Base-by-base conservation (phyloP, 495 filamentous ascomycete species). In the Massariosphaeria phaeospora region DNA sequence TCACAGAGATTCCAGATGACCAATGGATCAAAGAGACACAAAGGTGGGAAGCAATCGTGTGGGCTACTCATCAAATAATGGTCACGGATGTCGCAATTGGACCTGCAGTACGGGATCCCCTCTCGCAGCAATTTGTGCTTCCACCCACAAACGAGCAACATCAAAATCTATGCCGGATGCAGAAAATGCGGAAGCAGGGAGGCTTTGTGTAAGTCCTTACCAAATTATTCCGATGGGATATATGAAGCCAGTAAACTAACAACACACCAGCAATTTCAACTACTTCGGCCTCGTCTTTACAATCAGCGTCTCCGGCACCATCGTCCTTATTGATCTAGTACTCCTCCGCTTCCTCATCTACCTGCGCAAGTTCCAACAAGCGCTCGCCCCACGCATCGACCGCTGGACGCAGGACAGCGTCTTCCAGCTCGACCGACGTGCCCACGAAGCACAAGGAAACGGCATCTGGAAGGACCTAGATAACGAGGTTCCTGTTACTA, bases 51-150 rank as follows among this genome's bases (percentile, higher is more conserved):
- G 20, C 10, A 5, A 2, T 12, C 6, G 23, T 42, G 13, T 41
- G 34, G 24, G 25, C 48, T 6, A 10, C 35, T 4, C 11, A 29
- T 1, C 35, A 52, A n/a, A 41, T 33, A 12, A 31, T 2, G 3
- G 21, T 52, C 12, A 24, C 48, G 9, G 35, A 52, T 21, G 40
- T 41, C 30, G 48, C 48, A 12, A 52, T 52, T 30, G 48, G 48
- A 3, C 18, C 9, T 41, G 15, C 1, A 11, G 6, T 9, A 10
- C 46, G 12, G 15, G 33, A 36, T 13, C 30, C 29, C 4, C 9
- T 10, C 9, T 1, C 15, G 2, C 2, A 36, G 10, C n/a, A n/a
- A n/a, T n/a, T n/a, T n/a, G n/a, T n/a, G 7, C 5, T 2, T 7
- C 13, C 33, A n/a, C 18, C 23, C 23, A 2, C 3, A 23, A 4